phyloP scores from a whole-genome alignment of 192 early-diverging fungal species.

The Podila epigama region DNA sequence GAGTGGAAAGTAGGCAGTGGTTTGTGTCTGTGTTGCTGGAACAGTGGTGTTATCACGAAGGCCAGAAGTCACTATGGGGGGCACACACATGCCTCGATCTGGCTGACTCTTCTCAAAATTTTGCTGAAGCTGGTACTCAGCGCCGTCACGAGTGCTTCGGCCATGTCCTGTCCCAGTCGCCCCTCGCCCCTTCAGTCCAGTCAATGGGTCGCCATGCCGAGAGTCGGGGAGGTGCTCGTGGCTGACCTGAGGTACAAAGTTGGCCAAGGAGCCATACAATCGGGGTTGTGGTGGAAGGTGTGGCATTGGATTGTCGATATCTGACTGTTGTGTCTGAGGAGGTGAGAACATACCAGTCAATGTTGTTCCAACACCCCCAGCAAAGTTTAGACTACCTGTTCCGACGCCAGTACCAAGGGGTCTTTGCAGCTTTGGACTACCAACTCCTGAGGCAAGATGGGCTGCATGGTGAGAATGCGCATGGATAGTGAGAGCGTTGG shows the following conservation, averaged over 20 bases:
- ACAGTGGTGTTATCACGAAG: background rate
- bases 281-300: conserved; percentile 22
- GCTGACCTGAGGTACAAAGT: background rate
- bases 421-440: conserved; percentile 23
- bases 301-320: conserved; percentile 6
- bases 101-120: background rate
- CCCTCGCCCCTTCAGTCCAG: background rate
- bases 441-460: conserved; percentile 3
- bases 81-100: conserved; percentile 9
- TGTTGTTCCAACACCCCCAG: background rate
- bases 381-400: background rate
- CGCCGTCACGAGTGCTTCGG: background rate
- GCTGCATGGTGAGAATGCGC: conserved; percentile 8
- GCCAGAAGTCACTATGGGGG: conserved; percentile 3
- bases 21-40: background rate
- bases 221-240: background rate
- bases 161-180: no score
- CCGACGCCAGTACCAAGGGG: conserved; percentile 7
- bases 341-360: conserved; percentile 28
- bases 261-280: conserved; percentile 2
- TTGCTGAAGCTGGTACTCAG: background rate
- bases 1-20: background rate
- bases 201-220: background rate
- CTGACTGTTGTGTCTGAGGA: conserved; percentile 6
- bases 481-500: conserved; percentile 16